Evolutionary conservation across 2,329 filamentous ascomycete species (phyloP).

Genomic region (Aspergillus sp.): DNA sequence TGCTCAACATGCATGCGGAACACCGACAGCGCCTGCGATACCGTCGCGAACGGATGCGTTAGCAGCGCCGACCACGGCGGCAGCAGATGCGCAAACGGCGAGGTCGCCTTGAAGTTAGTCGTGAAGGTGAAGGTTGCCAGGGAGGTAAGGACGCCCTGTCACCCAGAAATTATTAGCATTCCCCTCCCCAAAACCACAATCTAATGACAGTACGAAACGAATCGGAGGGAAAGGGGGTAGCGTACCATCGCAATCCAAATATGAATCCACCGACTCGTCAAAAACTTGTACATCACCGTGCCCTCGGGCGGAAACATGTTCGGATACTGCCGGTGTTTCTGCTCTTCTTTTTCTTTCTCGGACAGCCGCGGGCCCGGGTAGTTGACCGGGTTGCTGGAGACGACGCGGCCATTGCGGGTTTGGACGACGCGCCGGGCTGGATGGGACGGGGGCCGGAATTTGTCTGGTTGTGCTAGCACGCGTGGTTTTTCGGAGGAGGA

Average conservation of each 20-base stretch:
- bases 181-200: background rate
- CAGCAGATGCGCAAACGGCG: slow-evolving; percentile 75
- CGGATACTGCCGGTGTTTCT: slow-evolving; percentile 73
- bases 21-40: slow-evolving; percentile 66
- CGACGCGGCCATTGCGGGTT: slow-evolving; percentile 29
- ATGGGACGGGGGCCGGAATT: slow-evolving; percentile 91
- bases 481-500: slow-evolving; percentile 53
- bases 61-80: slow-evolving; percentile 68
- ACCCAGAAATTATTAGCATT: background rate
- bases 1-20: slow-evolving; percentile 74
- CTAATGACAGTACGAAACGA: background rate
- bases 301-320: slow-evolving; percentile 83
- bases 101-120: slow-evolving; percentile 74
- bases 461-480: slow-evolving; percentile 79
- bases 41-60: slow-evolving; percentile 65
- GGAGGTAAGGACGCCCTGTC: slow-evolving; percentile 62
- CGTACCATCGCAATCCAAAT: slow-evolving; percentile 75
- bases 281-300: slow-evolving; percentile 79
- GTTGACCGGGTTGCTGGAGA: slow-evolving; percentile 51
- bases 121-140: slow-evolving; percentile 72
- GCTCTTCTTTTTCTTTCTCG: slow-evolving; percentile 62
- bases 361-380: slow-evolving; percentile 71
- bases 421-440: slow-evolving; percentile 64
- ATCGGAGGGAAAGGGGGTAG: background rate
- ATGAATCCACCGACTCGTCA: slow-evolving; percentile 74